Evolutionary conservation across 1,139 yeast species (phyloP).

Genomic region (Zygosaccharomyces pseudobailii): DNA sequence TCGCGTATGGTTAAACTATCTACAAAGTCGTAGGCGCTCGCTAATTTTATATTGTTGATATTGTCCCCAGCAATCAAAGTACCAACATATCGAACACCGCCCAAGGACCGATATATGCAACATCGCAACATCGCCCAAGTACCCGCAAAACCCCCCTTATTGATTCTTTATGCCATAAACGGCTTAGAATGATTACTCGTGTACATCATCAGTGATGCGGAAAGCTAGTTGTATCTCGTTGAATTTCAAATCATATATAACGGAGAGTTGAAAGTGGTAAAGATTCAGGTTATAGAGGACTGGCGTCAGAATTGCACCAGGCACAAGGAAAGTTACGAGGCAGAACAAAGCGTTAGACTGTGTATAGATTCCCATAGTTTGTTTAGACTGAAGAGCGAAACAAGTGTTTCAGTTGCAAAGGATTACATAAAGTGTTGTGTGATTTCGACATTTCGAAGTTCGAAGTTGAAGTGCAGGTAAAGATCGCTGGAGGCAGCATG

Average conservation of each 20-base stretch:
- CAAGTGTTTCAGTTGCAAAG: not conserved
- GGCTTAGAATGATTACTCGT: not conserved
- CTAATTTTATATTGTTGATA: not conserved
- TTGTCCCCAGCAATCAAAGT: not conserved
- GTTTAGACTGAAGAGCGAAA: not conserved
- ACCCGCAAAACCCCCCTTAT: not conserved
- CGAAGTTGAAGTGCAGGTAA: not conserved
- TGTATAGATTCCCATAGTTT: not conserved
- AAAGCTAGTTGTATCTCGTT: not conserved
- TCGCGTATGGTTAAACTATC: constrained; percentile 1
- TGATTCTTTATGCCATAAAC: not conserved
- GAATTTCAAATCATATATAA: constrained; percentile 1
- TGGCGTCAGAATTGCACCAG: no score
- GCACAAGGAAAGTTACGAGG: not conserved
- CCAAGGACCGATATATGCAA: not conserved
- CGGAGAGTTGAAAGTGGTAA: not conserved
- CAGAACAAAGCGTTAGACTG: not conserved
- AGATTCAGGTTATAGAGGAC: not conserved
- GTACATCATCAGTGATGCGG: not conserved
- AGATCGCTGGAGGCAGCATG: not conserved
- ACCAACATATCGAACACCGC: not conserved
- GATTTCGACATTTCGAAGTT: not conserved
- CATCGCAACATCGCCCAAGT: not conserved
- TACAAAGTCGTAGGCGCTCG: constrained; percentile 1
- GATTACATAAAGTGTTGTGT: not conserved